phyloP scores from a whole-genome alignment of 257 asterid genomes.

The Apocynum venetum region DNA sequence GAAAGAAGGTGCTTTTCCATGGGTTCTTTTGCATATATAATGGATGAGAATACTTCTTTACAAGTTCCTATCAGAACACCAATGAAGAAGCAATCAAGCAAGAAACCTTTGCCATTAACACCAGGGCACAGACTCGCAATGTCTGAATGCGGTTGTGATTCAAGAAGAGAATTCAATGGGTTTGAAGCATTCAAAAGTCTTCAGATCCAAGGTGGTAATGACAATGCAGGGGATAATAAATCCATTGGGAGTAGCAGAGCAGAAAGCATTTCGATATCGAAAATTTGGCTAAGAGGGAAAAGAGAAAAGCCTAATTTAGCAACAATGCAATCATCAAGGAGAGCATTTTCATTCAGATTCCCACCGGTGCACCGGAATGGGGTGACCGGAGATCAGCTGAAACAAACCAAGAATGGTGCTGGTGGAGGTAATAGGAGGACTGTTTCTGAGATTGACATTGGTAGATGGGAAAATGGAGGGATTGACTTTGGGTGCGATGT shows the following conservation, averaged over 20 bases:
- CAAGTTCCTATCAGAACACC: constrained; percentile 79
- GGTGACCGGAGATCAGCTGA: constrained; percentile 24
- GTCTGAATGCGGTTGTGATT: constrained; percentile 83
- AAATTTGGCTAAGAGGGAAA: constrained; percentile 67
- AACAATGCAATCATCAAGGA: constrained; percentile 31
- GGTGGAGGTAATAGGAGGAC: constrained; percentile 32
- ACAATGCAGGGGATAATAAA: constrained; percentile 18
- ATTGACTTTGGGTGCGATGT: constrained; percentile 46
- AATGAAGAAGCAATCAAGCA: constrained; percentile 45
- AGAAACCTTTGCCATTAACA: constrained; percentile 51
- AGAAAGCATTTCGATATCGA: constrained; percentile 74
- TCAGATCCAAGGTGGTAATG: constrained; percentile 11
- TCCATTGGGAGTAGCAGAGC: constrained; percentile 39
- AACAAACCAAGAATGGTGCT: constrained; percentile 25
- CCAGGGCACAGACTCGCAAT: constrained; percentile 63
- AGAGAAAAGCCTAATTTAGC: constrained; percentile 33
- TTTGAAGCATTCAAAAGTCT: constrained; percentile 42
- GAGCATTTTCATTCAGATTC: constrained; percentile 72
- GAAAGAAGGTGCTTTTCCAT: constrained; percentile 86
- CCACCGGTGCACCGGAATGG: constrained; percentile 36
- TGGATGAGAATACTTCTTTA: constrained; percentile 64
- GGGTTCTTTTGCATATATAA: constrained; percentile 92
- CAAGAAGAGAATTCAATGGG: constrained; percentile 63
- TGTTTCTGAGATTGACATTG: constrained; percentile 45
- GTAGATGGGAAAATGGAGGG: constrained; percentile 52